Evolutionary conservation across 805 yeast species (phyloP), one percentile per base, ranked within the genome.

Genomic region (Myxozyma sirexii): DNA sequence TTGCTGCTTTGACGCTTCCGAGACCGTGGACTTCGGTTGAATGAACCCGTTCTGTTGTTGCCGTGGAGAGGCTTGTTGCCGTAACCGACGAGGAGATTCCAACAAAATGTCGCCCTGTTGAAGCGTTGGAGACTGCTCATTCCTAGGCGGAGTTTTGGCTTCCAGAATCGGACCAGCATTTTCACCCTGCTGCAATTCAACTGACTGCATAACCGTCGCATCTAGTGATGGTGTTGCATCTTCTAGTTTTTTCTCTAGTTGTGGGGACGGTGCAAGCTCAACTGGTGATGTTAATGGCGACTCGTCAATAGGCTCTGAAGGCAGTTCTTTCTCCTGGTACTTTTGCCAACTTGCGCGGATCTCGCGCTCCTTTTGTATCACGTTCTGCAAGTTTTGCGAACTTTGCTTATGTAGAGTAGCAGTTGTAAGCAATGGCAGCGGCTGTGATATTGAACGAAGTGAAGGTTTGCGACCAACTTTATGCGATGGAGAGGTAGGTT

Each of bases 251-350:
- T 12, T 29, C 19, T 7, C 27, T 4, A 53, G 39, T 13, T 33
- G 51, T 8, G 57, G 51, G 5, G 53, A 23, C 0, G 58, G 53
- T 6, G 54, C 52, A 15, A 31, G 37, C 7, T 54, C 54, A 29
- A 54, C 33, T 4, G 58, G 54, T 5, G 51, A 27, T 12, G 47
- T 17, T 7, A 50, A 27, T 17, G 60, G 51, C 8, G 56, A 51
- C 41, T 54, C 48, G 43, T 54, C 54, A 12, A 29, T 24, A 6
- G 65, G 65, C 45, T 62, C 60, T 3, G 64, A 59, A 4, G 65
- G 65, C 29, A 62, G 50, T 26, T 62, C 63, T 35, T 62, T 62
- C 41, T 58, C 61, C 29, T 52, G 60, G 26, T 45, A 51, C 29
- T 57, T 57, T 27, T 45, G 54, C 57, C 57, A 60, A 5, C 51